Evolutionary conservation across 306 rosid genomes (phyloP), one percentile per base, ranked within the genome.

Genomic region (Dalbergia cultrata): DNA sequence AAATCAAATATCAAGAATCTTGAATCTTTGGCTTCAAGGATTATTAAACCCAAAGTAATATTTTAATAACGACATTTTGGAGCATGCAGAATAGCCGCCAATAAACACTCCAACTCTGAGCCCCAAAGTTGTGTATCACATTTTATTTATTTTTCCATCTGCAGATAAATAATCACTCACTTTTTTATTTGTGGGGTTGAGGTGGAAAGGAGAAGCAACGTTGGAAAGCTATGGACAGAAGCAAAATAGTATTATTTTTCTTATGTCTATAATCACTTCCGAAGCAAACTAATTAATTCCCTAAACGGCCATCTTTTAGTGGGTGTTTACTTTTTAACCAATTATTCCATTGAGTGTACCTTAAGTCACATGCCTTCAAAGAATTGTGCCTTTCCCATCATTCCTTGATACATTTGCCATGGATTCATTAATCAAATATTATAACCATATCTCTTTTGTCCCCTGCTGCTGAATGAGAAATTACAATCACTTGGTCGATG

Each of bases 281-380:
- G 17, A 92, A 89, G 90, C 94, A 90, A 90, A 92, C 90, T 83
- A 83, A 85, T 69, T 67, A 76, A 82, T 79, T 45, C 75, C 43
- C 69, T 77, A 79, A 90, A 88, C 67, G 53, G 81, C 85, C 80
- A 87, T 85, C 82, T 68, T 76, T 84, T 67, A 85, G 90, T 85
- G 86, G 92, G 83, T 84, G 80, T 86, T 88, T 88, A 86, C 96
- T 90, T 90, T 89, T 88, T 74, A 90, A 84, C 86, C 85, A 80
- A 88, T 88, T 82, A 83, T 86, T 84, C 83, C 54, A 34, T 87
- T 79, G 88, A 90, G 97, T 94, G 84, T 63, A 65, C 68, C 84
- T 83, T 66, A 92, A 89, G 97, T 89, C 92, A 92, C 90, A 86
- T 85, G 85, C 81, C 85, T 54, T 60, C 81, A 75, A 72, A 44